Evolutionary conservation across 179 eudicot species (phyloP).

Genomic region (Silene noctiflora): DNA sequence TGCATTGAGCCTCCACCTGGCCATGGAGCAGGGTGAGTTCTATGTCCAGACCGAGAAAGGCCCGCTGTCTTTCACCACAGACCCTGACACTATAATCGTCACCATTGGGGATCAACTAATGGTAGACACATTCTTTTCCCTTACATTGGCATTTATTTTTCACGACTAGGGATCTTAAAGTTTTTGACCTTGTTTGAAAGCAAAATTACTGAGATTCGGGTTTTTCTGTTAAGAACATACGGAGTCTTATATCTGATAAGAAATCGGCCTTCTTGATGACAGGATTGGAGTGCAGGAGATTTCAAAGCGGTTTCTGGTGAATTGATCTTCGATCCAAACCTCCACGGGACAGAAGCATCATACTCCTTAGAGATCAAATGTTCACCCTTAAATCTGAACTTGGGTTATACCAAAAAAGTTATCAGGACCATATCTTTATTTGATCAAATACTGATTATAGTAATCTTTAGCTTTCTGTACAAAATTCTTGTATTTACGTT

Average conservation of each 20-base stretch:
- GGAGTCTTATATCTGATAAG: too few relatives aligned
- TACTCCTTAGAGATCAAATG: conserved; percentile 52
- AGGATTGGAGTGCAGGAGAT: conserved; percentile 49
- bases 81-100: conserved; percentile 53
- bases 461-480: conserved; percentile 36
- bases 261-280: not conserved
- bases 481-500: conserved; percentile 26
- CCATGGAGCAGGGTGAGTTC: conserved; percentile 52
- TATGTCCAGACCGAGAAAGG: conserved; percentile 46
- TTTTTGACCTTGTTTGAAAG: too few relatives aligned
- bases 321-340: conserved; percentile 42
- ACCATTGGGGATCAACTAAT: conserved; percentile 56
- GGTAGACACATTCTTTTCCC: conserved; percentile 31
- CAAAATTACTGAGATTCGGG: too few relatives aligned
- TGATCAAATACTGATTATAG: conserved; percentile 37
- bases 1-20: conserved; percentile 52
- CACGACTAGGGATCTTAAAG: too few relatives aligned
- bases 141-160: not conserved
- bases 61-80: conserved; percentile 42
- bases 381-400: conserved; percentile 48
- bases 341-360: conserved; percentile 42
- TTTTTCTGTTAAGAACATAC: too few relatives aligned
- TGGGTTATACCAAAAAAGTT: conserved; percentile 40
- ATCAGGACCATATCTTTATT: conserved; percentile 37
- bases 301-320: conserved; percentile 41